Percentiles rank a stretch among this genome's conserved stretches.
phyloP scores from a whole-genome alignment of 352 stramenopile species.

The Blastocystis hominis region DNA sequence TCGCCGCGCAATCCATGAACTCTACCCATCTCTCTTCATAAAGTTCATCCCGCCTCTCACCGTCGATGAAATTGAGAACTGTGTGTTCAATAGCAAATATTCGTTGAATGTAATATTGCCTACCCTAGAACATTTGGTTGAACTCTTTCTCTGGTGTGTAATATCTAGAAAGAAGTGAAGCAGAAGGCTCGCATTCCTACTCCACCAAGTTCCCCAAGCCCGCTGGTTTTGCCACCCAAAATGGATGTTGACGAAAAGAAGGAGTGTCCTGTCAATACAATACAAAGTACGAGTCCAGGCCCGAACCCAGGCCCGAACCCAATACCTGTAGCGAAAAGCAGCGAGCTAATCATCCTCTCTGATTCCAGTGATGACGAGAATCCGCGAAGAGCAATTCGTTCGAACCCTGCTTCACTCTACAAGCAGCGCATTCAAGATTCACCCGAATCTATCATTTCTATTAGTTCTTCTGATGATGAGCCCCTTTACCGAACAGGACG shows the following conservation, averaged over 20 bases:
- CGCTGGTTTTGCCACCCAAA: background rate
- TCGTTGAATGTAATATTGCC: background rate
- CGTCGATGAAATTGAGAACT: background rate
- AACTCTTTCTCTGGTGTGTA: background rate
- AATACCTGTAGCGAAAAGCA: background rate
- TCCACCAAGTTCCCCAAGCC: background rate
- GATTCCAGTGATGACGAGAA: constrained; percentile 18
- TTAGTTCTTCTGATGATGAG: background rate
- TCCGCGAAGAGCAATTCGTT: background rate
- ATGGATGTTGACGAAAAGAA: background rate
- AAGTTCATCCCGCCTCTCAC: background rate
- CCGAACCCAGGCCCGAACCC: background rate
- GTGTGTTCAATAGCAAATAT: constrained; percentile 17
- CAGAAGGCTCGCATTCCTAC: background rate
- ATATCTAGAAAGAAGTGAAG: background rate
- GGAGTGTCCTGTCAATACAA: background rate
- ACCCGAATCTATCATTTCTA: background rate
- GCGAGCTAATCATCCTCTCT: background rate
- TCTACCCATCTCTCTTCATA: constrained; percentile 47
- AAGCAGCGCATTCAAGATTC: background rate
- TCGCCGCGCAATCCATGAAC: background rate
- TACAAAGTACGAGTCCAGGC: background rate
- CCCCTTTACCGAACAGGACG: background rate
- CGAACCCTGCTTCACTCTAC: background rate
- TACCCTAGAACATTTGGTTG: background rate